Percentiles rank a stretch among this genome's conserved stretches.
Evolutionary conservation across 495 filamentous ascomycete species (phyloP).

Genomic region (Echria macrotheca): DNA sequence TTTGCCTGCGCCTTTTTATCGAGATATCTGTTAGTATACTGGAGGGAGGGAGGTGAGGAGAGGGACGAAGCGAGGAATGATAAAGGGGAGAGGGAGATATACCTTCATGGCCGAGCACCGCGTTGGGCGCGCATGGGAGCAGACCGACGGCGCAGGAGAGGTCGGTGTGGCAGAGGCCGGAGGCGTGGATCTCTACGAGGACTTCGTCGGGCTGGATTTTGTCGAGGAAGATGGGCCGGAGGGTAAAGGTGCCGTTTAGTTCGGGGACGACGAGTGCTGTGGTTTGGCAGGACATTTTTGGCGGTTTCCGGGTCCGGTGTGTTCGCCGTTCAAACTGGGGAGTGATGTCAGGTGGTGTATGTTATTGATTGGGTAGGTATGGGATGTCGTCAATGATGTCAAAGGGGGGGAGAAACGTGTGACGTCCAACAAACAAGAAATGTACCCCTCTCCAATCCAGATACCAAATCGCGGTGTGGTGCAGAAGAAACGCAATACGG

Average conservation of each 20-base stretch:
- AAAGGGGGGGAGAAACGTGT: background rate
- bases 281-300: constrained; percentile 18
- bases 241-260: constrained; percentile 23
- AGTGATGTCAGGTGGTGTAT: too few relatives aligned
- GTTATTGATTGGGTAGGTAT: too few relatives aligned
- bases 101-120: constrained; percentile 73
- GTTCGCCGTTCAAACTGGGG: background rate
- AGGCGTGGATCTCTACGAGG: constrained; percentile 64
- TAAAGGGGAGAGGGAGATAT: background rate
- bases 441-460: too few relatives aligned
- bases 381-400: too few relatives aligned
- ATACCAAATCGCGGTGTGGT: too few relatives aligned
- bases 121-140: constrained; percentile 46
- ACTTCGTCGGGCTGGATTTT: constrained; percentile 56
- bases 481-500: too few relatives aligned
- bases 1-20: constrained; percentile 59
- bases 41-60: background rate
- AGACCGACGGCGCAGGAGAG: constrained; percentile 41
- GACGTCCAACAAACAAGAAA: too few relatives aligned
- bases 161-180: constrained; percentile 74
- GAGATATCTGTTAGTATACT: background rate
- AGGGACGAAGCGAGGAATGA: background rate
- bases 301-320: background rate
- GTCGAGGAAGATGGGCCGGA: constrained; percentile 18
- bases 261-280: constrained; percentile 27